Conservation (phyloP, 371 early-diverging fungal genomes). For the Actinomucor elegans region DNA sequence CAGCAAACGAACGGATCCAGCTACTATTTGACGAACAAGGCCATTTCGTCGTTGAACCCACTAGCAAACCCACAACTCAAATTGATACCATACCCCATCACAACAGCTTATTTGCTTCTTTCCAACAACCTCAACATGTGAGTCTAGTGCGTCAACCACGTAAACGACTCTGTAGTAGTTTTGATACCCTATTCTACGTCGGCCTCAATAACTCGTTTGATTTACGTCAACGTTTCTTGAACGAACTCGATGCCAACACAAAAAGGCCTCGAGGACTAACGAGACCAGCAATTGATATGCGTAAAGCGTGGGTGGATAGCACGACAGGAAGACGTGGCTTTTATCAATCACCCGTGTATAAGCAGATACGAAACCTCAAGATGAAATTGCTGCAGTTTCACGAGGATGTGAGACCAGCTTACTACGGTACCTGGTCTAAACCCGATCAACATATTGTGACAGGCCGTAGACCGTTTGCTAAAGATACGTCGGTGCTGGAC, state of each 20-base stretch:
- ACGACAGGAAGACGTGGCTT: not conserved
- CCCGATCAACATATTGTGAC: slow-evolving; percentile 39
- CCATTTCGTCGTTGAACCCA: not conserved
- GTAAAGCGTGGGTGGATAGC: not conserved
- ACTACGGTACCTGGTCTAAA: slow-evolving; percentile 83
- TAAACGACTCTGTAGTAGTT: slow-evolving; percentile 7
- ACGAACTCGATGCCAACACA: not conserved
- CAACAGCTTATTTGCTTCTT: not conserved
- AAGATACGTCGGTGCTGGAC: slow-evolving; percentile 62
- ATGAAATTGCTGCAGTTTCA: slow-evolving; percentile 74
- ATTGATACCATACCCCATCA: too few relatives aligned
- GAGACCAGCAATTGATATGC: not conserved
- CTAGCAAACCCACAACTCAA: not conserved
- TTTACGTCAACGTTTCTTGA: slow-evolving; percentile 10
- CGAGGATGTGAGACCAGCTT: slow-evolving; percentile 75
- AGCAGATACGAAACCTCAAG: not conserved
- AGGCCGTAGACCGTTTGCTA: slow-evolving; percentile 65
- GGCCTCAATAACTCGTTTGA: slow-evolving; percentile 1
- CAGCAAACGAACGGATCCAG: not conserved
- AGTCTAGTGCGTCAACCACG: not conserved
- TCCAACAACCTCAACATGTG: not conserved
- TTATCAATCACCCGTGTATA: not conserved
- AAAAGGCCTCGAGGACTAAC: slow-evolving; percentile 8
- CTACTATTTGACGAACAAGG: slow-evolving; percentile 6
- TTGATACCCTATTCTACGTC: slow-evolving; percentile 8